phyloP scores from a whole-genome alignment of 148 eudicot species.

The Beta vulgaris region DNA sequence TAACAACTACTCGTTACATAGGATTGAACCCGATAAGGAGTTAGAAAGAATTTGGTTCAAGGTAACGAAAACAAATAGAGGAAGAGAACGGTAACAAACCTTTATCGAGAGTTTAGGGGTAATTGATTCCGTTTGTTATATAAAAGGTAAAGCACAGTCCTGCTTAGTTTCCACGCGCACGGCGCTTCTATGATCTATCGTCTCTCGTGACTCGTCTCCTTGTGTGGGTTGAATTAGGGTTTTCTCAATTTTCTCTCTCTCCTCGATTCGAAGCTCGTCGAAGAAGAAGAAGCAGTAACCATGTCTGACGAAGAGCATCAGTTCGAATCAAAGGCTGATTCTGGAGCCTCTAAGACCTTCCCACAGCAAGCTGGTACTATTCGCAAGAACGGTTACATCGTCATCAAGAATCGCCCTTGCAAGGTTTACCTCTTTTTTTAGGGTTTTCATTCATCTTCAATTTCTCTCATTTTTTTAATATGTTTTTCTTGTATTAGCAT shows the following conservation, averaged over 20 bases:
- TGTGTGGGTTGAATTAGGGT: not conserved
- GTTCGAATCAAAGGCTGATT: constrained; percentile 31
- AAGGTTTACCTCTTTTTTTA: constrained; percentile 1
- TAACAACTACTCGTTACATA: too few species aligned
- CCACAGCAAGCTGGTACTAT: constrained; percentile 32
- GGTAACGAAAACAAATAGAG: too few species aligned
- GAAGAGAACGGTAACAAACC: too few species aligned
- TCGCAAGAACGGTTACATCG: constrained; percentile 21
- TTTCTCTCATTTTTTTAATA: not conserved
- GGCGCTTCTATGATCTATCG: not conserved
- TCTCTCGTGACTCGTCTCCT: not conserved
- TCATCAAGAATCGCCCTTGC: constrained; percentile 30
- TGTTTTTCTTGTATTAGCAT: too few species aligned
- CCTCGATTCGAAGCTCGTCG: not conserved
- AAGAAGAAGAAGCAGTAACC: not conserved
- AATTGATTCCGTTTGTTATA: too few species aligned
- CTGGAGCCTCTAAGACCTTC: constrained; percentile 29
- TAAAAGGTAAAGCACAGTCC: too few species aligned
- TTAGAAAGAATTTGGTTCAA: too few species aligned
- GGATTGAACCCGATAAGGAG: too few species aligned
- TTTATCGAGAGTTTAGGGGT: too few species aligned
- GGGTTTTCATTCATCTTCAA: too few species aligned
- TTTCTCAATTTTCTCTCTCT: not conserved
- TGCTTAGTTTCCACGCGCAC: not conserved
- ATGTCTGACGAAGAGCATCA: constrained; percentile 34